Evolutionary conservation across 768 basidiomycete species (phyloP), one percentile per base, ranked within the genome.

Genomic region (Rhodotorula toruloides): DNA sequence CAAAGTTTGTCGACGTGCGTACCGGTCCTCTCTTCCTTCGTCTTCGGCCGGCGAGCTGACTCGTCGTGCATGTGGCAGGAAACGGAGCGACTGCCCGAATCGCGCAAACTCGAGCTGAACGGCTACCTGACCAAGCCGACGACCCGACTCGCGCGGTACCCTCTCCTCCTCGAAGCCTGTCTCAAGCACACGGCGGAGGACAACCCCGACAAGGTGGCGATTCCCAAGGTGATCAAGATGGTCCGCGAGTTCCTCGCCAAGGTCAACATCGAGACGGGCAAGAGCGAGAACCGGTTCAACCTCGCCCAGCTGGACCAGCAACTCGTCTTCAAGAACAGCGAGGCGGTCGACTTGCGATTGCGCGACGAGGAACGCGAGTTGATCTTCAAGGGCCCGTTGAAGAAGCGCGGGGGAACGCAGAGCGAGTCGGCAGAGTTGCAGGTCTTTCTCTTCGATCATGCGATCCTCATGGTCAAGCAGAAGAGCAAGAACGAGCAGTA

Each of bases 61-160:
- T 32, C 11, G 3, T 39, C 31, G 11, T 58, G n/a, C 2, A 22
- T 29, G 47, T 29, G 6, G 22, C 49, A 93, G 92, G 81, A 85
- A 70, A 90, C 89, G 4, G 96, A 99, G 76, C 87, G 96, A 27
- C 81, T 89, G 27, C 93, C 93, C 0, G 92, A 96, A 76, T 97
- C 93, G 14, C 84, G 94, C 36, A 98, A 97, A 79, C 84, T 98
- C 42, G 96, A 99, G 78, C 80, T 99, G 54, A 99, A 99, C 76
- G 96, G 91, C 2, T 99, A 98, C 77, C 81, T 99, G 46, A 99
- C 96, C 12, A 98, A 97, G 77, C 96, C 96, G 3, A 98, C 96
- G 4, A 98, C 96, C 10, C 87, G 96, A 73, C 82, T 99, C 34
- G 96, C 94, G n/a, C 83, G 96, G 69, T 98, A 98, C 77, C 96